Base-by-base conservation (phyloP, 2,329 filamentous ascomycete genomes). In the Decorospora gaudefroyi region DNA sequence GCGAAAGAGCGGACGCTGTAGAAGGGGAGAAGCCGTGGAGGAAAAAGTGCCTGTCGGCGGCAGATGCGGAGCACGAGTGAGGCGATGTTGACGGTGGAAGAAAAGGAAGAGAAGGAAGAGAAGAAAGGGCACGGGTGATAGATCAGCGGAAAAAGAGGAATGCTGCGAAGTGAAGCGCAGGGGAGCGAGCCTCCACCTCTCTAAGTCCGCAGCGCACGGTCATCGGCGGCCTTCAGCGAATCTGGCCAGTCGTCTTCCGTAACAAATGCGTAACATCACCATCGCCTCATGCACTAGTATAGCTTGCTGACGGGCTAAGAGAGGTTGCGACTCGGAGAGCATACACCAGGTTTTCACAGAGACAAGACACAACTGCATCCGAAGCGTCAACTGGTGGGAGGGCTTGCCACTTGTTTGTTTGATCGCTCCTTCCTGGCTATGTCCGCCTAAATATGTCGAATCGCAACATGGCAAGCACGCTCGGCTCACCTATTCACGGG, bases 81-180 rank as follows among this genome's bases (percentile, higher is more conserved):
- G 10, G 44, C 29, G 36, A 46, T 50, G 21, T 11, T 48, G 43
- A 42, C 23, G 53, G 62, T 57, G 57, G 55, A 59, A 58, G 49
- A 28, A 43, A 46, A 40, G 46, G 44, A 26, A 52, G 62, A 56
- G 57, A 53, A 59, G 59, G 49, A 28, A 43, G 48, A 40, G 46
- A 37, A 40, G 49, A 46, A 10, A 38, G 33, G 22, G 33, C 36
- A 45, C 39, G 39, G 42, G 49, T 36, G 49, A 47, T 28, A 34
- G 57, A 53, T 46, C 46, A 49, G 51, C 31, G 53, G 45, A 46
- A 51, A 53, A 59, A 51, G 55, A 59, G 59, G 62, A 64, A 60
- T 60, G 63, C 50, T 61, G 58, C 44, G 58, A 59, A 57, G 63
- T 57, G 58, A 64, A 57, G 49, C 46, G 46, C 46, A 52, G 43